Base-by-base conservation (phyloP, 768 basidiomycete genomes). In the Pulveroboletus sp. region DNA sequence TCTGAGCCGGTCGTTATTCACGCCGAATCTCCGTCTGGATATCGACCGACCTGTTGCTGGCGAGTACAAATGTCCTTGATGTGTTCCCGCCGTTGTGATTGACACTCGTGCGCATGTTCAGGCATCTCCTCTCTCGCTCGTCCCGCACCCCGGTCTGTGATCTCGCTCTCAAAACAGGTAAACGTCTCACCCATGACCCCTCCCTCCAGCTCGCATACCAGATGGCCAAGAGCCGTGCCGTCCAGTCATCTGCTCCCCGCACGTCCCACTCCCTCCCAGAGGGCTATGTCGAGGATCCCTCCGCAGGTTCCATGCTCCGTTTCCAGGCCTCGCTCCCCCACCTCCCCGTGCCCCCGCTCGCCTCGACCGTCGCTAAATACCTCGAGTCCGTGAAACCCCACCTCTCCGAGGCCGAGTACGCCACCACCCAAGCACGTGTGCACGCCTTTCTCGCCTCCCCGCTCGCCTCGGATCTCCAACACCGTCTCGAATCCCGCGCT, bases 341-440 rank as follows among this genome's bases (percentile, higher is more conserved):
- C 28, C 79, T 98, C 7, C 94, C 95, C 18, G 84, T 98, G 0
- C 94, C 95, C 0, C 69, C 87, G 1, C 79, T 98, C 37, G 69
- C 80, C 8, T 89, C 90, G 2, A 97, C 95, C 1, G 75, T 88
- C 30, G 68, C 80, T 49, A 95, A 95, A 64, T 98, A 98, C 73
- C 83, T 96, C 58, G 87, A 93, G 55, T 80, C 84, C 5, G 82
- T 93, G 17, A 74, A 78, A 38, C 93, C 95, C 0, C 84, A 87
- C 53, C 76, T 93, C 33, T 77, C 86, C 0, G 70, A 81, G 2
- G 71, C 74, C 7, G 83, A 84, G 53, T 86, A 80, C 60, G 64
- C 74, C 13, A 73, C 71, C 33, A 88, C 90, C 13, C 71, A 79
- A 53, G 54, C 71, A 0, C 72, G 75, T 13, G 88, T 91, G 2